Evolutionary conservation across 2,329 filamentous ascomycete species (phyloP), one percentile per base, ranked within the genome.

Genomic region (Hymenoscyphus linearis): DNA sequence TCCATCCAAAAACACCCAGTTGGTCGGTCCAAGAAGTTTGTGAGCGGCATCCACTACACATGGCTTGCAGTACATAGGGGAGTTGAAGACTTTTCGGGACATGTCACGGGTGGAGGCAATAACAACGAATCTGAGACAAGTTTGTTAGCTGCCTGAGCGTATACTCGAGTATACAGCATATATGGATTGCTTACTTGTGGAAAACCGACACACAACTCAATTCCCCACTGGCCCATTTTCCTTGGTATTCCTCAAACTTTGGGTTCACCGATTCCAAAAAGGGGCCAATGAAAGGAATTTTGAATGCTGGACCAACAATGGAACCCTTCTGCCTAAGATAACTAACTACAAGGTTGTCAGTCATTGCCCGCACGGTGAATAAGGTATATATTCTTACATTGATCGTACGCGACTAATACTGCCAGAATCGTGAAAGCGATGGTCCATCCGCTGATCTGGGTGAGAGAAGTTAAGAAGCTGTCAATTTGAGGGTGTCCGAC

Each of bases 121-220:
- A 61, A 99, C 92, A 66, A 98, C 95, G 75, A 99, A 99, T 76
- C 91, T 96, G 69, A 34, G n/a, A 22, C 12, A 52, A 14, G 34
- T 13, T 12, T 50, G 44, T 50, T 50, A 50, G 44, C 10, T n/a
- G 18, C 18, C 44, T 25, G 10, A 10, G 12, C 3, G 9, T 50
- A 18, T 4, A 22, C 44, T n/a, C 22, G 13, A 50, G 44, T 13
- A 50, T 50, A 18, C 25, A 50, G n/a, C 4, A 22, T 50, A 22
- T 50, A 22, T 40, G 13, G 26, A 54, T 50, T n/a, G 47, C 86
- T 69, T 84, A 96, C 91, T 98, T 99, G 85, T 99, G 95, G 80
- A 99, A 99, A 71, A 99, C 92, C 2, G 93, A 97, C 64, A 99
- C 95, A 73, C 95, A 99, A 81, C 93, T 97, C 69, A 99, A 81